Conservation (phyloP, 331 rosid genomes). For the Spiraea crenata region DNA sequence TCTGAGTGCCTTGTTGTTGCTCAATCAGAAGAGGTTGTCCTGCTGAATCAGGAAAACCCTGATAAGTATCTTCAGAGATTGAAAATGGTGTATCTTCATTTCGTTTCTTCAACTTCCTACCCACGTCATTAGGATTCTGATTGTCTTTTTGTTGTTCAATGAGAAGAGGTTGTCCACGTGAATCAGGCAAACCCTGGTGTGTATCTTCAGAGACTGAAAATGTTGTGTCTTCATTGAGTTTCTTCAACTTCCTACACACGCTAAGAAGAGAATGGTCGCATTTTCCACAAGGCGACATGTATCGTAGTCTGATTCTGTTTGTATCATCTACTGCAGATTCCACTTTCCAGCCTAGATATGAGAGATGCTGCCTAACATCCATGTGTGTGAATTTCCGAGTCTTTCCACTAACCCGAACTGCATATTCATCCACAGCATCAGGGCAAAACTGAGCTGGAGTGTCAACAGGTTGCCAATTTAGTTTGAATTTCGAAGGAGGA, state of each 20-base stretch:
- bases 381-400: background rate
- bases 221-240: background rate
- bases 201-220: conserved; percentile 4
- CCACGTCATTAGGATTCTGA: background rate
- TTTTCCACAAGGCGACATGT: conserved; percentile 10
- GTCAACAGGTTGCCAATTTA: background rate
- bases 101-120: conserved; percentile 4
- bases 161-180: background rate
- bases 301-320: background rate
- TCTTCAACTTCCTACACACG: conserved; percentile 7
- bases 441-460: conserved; percentile 2
- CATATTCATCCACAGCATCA: background rate
- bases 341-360: conserved; percentile 10
- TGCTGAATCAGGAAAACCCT: background rate
- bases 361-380: conserved; percentile 10
- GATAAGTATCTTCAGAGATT: conserved; percentile 6
- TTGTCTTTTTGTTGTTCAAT: background rate
- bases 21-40: background rate
- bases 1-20: conserved; percentile 6
- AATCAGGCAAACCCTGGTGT: background rate
- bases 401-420: background rate
- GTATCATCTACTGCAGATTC: background rate
- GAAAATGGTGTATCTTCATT: background rate
- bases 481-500: no score
- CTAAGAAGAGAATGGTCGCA: background rate